phyloP scores from a whole-genome alignment of 768 basidiomycete species.

The Lactarius akahatsu region DNA sequence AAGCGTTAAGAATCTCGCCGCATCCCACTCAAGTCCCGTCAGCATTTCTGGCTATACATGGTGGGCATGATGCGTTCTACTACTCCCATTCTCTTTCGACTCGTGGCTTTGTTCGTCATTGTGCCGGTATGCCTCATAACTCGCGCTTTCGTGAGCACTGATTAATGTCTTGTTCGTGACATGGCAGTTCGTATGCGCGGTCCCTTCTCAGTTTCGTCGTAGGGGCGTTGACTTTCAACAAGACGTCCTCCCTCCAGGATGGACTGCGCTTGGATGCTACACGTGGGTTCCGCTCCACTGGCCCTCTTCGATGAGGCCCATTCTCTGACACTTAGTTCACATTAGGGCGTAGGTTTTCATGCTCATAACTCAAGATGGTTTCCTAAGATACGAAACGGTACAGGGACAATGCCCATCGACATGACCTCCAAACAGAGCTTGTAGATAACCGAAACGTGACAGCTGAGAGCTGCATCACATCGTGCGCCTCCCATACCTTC shows the following conservation, averaged over 20 bases:
- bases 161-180: not conserved
- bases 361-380: not conserved
- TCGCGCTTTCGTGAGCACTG: not conserved
- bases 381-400: constrained; percentile 9
- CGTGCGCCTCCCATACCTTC: constrained; percentile 56
- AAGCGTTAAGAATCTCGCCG: constrained; percentile 11
- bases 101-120: not conserved
- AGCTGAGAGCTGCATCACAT: constrained; percentile 58
- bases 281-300: constrained; percentile 41
- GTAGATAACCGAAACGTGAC: constrained; percentile 47
- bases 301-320: not conserved
- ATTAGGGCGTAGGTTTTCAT: constrained; percentile 46
- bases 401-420: constrained; percentile 61
- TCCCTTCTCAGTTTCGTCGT: not conserved
- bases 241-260: constrained; percentile 48
- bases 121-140: constrained; percentile 4
- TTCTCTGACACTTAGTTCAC: constrained; percentile 36
- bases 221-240: constrained; percentile 10
- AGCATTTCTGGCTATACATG: constrained; percentile 16
- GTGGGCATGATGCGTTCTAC: constrained; percentile 14
- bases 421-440: constrained; percentile 48
- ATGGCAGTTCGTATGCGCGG: constrained; percentile 8
- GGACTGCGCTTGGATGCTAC: constrained; percentile 62
- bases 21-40: not conserved
- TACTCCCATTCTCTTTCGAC: constrained; percentile 11